Conservation (phyloP, 257 asterid genomes). For the Fraxinus cuspidata region DNA sequence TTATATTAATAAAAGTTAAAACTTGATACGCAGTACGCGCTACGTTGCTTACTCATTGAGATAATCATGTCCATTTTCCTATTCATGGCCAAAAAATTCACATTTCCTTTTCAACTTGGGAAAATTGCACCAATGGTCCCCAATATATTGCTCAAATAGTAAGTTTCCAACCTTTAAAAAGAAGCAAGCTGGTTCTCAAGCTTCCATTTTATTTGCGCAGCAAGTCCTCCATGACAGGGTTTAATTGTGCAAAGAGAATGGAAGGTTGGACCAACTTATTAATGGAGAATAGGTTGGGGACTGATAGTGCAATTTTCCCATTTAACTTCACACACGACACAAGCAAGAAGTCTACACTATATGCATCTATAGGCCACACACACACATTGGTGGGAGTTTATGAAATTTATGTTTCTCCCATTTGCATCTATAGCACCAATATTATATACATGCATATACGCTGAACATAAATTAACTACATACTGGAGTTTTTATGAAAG, state of each 20-base stretch:
- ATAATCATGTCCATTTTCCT: background rate
- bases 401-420: background rate
- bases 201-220: background rate
- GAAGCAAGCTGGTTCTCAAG: background rate
- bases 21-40: slow-evolving; percentile 4
- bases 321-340: background rate
- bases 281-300: background rate
- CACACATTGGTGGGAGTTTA: background rate
- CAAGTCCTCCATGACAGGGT: background rate
- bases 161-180: background rate
- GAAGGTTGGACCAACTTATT: background rate
- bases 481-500: background rate
- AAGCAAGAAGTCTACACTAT: background rate
- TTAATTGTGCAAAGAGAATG: background rate
- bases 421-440: background rate
- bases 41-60: background rate
- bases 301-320: background rate
- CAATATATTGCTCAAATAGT: background rate
- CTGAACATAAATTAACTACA: background rate
- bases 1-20: slow-evolving; percentile 37
- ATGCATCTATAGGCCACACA: background rate
- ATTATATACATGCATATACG: background rate
- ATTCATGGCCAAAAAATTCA: background rate
- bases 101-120: background rate
- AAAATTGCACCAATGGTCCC: background rate